A percentile compares a stretch with the other conserved stretches of the same genome.
Conservation (phyloP, 1,139 yeast genomes). For the Candida pseudoviswanathii region DNA sequence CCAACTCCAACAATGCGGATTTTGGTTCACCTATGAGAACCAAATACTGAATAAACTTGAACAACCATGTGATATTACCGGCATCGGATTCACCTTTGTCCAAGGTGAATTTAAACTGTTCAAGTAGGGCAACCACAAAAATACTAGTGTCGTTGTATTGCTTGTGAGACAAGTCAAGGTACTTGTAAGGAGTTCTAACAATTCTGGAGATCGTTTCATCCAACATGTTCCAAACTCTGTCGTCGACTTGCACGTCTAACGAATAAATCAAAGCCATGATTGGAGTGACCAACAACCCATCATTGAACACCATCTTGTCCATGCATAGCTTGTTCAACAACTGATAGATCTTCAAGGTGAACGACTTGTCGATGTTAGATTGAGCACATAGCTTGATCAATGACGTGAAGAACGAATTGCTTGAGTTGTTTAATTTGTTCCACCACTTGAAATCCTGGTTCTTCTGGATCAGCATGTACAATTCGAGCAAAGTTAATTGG, state of each 20-base stretch:
- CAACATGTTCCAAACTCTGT: slow-evolving; percentile 52
- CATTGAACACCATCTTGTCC: slow-evolving; percentile 46
- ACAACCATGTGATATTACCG: slow-evolving; percentile 52
- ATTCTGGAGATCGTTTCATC: slow-evolving; percentile 77
- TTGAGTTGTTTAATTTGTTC: slow-evolving; percentile 55
- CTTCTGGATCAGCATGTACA: slow-evolving; percentile 41
- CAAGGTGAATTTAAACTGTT: slow-evolving; percentile 65
- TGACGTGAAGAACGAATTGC: slow-evolving; percentile 57
- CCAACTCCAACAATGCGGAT: slow-evolving; percentile 16
- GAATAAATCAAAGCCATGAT: slow-evolving; percentile 44
- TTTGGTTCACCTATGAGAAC: slow-evolving; percentile 57
- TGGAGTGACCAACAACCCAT: slow-evolving; percentile 47
- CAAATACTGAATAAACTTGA: slow-evolving; percentile 44
- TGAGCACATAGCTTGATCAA: slow-evolving; percentile 50
- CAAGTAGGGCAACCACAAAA: slow-evolving; percentile 64
- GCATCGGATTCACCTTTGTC: slow-evolving; percentile 27
- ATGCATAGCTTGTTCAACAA: slow-evolving; percentile 25
- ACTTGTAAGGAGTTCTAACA: slow-evolving; percentile 77
- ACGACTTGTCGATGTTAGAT: slow-evolving; percentile 19
- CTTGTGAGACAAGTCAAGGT: slow-evolving; percentile 63
- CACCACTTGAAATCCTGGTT: slow-evolving; percentile 56
- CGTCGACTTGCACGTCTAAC: slow-evolving; percentile 20
- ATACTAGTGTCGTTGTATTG: slow-evolving; percentile 55
- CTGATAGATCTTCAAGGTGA: slow-evolving; percentile 25
- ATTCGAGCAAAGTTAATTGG: slow-evolving; percentile 58